Percentiles rank a stretch among this genome's conserved stretches.
Evolutionary conservation across 208 protist species (phyloP).

Genomic region (Trypanosomatidae sp.): DNA sequence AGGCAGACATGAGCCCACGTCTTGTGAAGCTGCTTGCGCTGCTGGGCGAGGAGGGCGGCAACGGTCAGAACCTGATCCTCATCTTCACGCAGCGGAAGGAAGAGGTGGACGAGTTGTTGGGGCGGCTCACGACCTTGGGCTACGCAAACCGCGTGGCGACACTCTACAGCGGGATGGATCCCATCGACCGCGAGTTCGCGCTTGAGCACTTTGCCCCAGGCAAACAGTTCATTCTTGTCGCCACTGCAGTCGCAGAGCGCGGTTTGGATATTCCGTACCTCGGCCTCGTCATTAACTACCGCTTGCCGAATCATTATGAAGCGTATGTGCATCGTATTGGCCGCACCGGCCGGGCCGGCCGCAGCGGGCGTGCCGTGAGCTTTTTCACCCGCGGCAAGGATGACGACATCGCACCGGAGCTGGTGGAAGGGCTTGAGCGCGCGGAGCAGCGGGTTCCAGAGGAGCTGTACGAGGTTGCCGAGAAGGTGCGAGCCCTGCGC

Average conservation of each 20-base stretch:
- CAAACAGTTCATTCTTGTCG: conserved; percentile 90
- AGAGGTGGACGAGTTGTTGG: conserved; percentile 88
- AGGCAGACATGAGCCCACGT: conserved; percentile 53
- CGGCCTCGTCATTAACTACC: conserved; percentile 99
- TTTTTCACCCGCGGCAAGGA: conserved; percentile 84
- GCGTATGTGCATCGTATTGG: conserved; percentile 98
- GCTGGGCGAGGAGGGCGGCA: conserved; percentile 74
- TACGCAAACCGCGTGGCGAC: conserved; percentile 82
- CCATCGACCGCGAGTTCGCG: conserved; percentile 88
- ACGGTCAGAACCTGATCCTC: conserved; percentile 78
- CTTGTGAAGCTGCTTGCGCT: conserved; percentile 88
- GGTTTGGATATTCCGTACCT: conserved; percentile 98
- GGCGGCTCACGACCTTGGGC: conserved; percentile 64
- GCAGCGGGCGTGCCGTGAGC: conserved; percentile 77
- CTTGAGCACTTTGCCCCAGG: conserved; percentile 83
- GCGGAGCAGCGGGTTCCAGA: conserved; percentile 75
- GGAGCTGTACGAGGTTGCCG: conserved; percentile 74
- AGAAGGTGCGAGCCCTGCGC: conserved; percentile 67
- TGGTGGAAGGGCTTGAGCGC: conserved; percentile 78
- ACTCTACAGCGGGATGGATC: conserved; percentile 92
- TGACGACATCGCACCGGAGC: conserved; percentile 82
- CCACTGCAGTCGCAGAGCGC: conserved; percentile 86
- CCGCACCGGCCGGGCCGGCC: conserved; percentile 84
- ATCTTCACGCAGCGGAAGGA: conserved; percentile 93
- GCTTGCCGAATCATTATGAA: conserved; percentile 98